Evolutionary conservation across 2,329 filamentous ascomycete species (phyloP).

Genomic region (Botrytis squamosa): DNA sequence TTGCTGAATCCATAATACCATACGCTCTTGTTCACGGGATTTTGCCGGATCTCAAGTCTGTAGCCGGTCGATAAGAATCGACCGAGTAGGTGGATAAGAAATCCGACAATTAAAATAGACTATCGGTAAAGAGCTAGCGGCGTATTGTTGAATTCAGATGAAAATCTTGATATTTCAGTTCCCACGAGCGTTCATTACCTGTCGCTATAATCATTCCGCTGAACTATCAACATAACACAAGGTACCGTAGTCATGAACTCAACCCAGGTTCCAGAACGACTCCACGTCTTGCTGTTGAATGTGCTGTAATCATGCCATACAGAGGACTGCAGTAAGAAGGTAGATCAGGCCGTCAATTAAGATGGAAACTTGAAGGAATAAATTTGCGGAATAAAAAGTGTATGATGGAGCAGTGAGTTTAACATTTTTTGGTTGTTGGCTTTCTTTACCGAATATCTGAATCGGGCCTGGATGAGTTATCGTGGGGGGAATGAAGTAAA

Average conservation of each 20-base stretch:
- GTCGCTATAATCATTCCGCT: conserved; percentile 55
- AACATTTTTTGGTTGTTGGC: neutral
- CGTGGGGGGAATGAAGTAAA: too few species aligned
- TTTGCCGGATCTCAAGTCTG: conserved; percentile 57
- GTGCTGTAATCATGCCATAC: conserved; percentile 40
- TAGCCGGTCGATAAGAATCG: conserved; percentile 62
- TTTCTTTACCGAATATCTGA: neutral
- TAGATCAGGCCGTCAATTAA: conserved; percentile 48
- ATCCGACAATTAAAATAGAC: neutral
- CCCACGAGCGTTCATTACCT: conserved; percentile 52
- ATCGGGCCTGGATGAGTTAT: neutral
- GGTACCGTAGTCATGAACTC: conserved; percentile 39
- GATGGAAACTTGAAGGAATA: conserved; percentile 47
- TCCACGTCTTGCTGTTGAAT: conserved; percentile 36
- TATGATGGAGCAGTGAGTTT: neutral
- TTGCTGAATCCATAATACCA: conserved; percentile 61
- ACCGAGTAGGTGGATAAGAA: conserved; percentile 58
- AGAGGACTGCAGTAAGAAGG: conserved; percentile 48
- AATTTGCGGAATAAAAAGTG: neutral
- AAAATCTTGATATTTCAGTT: conserved; percentile 55
- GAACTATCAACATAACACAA: conserved; percentile 42
- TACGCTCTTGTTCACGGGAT: conserved; percentile 49
- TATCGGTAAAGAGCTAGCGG: neutral
- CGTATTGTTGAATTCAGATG: conserved; percentile 52
- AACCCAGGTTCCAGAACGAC: conserved; percentile 39